Evolutionary conservation across 495 filamentous ascomycete genomes (phyloP).

Genomic region (Cudoniella acicularis): DNA sequence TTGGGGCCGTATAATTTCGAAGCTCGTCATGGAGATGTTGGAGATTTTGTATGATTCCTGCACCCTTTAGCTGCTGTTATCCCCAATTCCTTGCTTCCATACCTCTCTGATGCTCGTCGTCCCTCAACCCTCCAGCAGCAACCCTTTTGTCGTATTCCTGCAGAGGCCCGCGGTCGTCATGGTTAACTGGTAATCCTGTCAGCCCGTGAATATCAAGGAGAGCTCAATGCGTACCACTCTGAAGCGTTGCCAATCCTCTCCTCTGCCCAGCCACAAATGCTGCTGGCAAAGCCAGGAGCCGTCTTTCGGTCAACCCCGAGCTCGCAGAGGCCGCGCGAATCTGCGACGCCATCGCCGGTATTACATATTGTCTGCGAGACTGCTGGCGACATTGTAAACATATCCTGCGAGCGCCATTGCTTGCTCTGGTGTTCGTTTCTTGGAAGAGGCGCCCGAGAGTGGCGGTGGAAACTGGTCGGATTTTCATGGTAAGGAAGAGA

Average conservation of each 20-base stretch:
- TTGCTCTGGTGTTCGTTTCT: not conserved
- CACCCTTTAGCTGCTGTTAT: not conserved
- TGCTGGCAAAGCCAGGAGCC: slow-evolving; percentile 6
- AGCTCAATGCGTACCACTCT: slow-evolving; percentile 17
- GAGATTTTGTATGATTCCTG: slow-evolving; percentile 81
- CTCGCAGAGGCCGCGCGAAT: not conserved
- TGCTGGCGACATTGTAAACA: slow-evolving; percentile 20
- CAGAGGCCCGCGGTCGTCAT: slow-evolving; percentile 58
- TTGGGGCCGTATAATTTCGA: slow-evolving; percentile 63
- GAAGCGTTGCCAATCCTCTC: slow-evolving; percentile 21
- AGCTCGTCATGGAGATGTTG: slow-evolving; percentile 88
- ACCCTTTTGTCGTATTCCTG: slow-evolving; percentile 85
- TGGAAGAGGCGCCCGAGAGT: not conserved
- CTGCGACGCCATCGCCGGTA: not conserved
- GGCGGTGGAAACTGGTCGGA: not conserved
- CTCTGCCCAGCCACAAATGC: slow-evolving; percentile 23
- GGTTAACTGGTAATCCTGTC: slow-evolving; percentile 13
- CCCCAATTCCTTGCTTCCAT: slow-evolving; percentile 20
- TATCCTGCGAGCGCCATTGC: not conserved
- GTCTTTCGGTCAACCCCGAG: not conserved
- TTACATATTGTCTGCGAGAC: not conserved
- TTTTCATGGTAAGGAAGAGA: not conserved
- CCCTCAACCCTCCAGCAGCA: slow-evolving; percentile 61
- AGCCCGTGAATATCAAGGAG: not conserved
- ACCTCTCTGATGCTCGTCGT: slow-evolving; percentile 92